A percentile compares a stretch with the other conserved stretches of the same genome.
phyloP scores from a whole-genome alignment of 257 asterid species.

The Solanum sitiens region DNA sequence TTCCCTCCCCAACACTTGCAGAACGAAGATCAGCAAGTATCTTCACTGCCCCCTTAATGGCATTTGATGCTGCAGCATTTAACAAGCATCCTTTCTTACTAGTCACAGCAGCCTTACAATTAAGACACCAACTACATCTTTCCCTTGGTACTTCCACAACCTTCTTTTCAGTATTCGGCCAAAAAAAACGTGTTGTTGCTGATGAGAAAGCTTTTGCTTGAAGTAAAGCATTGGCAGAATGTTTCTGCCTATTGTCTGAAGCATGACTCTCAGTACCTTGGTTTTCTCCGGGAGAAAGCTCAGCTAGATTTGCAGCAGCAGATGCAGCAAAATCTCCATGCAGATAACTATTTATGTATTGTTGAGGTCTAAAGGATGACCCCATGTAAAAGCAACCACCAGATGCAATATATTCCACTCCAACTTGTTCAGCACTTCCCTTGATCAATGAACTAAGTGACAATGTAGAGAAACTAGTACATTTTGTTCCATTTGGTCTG shows the following conservation, averaged over 20 bases:
- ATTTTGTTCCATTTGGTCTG: slow-evolving; percentile 8
- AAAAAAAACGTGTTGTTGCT: slow-evolving; percentile 55
- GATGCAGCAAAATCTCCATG: slow-evolving; percentile 90
- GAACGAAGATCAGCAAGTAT: slow-evolving; percentile 38
- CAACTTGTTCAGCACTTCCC: slow-evolving; percentile 13
- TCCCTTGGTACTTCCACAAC: slow-evolving; percentile 76
- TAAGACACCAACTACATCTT: slow-evolving; percentile 88
- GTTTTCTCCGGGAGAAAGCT: slow-evolving; percentile 48
- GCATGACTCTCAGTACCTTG: slow-evolving; percentile 28
- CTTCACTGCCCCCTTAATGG: slow-evolving; percentile 52
- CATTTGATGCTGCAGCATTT: slow-evolving; percentile 77
- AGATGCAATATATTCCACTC: slow-evolving; percentile 2
- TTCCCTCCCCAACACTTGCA: slow-evolving; percentile 49
- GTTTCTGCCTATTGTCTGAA: slow-evolving; percentile 37
- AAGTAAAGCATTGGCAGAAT: slow-evolving; percentile 39
- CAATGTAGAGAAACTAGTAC: slow-evolving; percentile 10
- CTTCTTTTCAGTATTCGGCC: slow-evolving; percentile 79
- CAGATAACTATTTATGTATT: slow-evolving; percentile 51
- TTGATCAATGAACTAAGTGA: slow-evolving; percentile 14
- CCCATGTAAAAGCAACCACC: slow-evolving; percentile 42
- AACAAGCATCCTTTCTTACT: slow-evolving; percentile 75
- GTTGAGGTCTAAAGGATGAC: slow-evolving; percentile 50
- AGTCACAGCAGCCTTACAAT: slow-evolving; percentile 52
- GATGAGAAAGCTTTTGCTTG: slow-evolving; percentile 75
- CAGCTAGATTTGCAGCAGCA: slow-evolving; percentile 76